Conservation (phyloP, 192 early-diverging fungal genomes). For the Podila epicladia region DNA sequence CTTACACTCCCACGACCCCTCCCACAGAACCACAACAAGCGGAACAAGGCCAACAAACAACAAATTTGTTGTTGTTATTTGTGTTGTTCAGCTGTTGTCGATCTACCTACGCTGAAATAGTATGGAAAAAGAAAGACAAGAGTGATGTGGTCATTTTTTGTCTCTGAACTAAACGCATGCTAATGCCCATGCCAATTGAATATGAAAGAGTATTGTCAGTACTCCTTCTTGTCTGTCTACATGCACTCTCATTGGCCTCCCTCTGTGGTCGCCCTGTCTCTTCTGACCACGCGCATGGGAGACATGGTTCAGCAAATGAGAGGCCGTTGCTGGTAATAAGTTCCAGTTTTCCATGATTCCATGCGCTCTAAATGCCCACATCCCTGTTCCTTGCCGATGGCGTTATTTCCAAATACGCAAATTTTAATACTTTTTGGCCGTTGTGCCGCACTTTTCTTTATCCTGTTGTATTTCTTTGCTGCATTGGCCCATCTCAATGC, state of each 20-base stretch:
- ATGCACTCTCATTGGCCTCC: neutral
- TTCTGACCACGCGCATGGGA: conserved; percentile 2
- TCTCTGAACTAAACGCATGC: no score
- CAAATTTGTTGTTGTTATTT: no score
- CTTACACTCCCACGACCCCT: no score
- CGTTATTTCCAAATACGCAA: no score
- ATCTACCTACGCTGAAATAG: no score
- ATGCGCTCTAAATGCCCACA: neutral
- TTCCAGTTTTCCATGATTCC: neutral
- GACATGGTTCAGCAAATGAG: neutral
- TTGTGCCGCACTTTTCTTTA: neutral
- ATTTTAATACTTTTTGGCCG: neutral
- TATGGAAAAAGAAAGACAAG: no score
- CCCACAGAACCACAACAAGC: no score
- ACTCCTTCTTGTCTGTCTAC: neutral
- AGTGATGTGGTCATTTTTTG: no score
- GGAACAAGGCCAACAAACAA: no score
- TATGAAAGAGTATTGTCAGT: no score
- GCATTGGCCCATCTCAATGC: neutral
- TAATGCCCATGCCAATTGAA: no score
- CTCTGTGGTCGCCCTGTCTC: neutral
- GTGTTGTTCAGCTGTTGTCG: no score
- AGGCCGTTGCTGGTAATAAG: neutral
- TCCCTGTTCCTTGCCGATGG: neutral
- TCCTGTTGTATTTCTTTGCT: neutral